These are phyloP conservation scores for Sporothrix euskadiensis DNA, from an alignment of 2,329 filamentous ascomycete species.

Conservation along the genomic window DNA sequence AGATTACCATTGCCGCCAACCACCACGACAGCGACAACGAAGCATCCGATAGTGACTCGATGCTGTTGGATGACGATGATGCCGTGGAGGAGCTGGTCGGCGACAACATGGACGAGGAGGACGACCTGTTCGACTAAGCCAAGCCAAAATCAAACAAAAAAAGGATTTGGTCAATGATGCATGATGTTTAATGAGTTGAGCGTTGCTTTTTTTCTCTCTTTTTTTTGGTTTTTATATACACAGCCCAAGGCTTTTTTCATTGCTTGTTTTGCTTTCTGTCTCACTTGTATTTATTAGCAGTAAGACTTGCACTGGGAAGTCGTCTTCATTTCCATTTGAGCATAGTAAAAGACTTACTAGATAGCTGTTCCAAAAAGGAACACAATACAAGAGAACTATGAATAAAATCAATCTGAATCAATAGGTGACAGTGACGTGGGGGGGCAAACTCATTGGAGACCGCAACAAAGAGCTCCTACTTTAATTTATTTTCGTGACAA, in stretches of 20 bases:
- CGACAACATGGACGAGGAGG: slow-evolving; percentile 63
- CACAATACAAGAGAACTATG: neutral
- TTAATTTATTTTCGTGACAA: neutral
- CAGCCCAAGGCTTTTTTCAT: neutral
- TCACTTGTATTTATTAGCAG: neutral
- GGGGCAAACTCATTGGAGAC: no score
- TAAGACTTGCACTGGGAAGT: neutral
- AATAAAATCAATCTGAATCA: neutral
- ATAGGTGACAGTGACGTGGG: neutral
- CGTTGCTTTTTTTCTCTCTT: neutral
- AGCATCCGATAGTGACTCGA: slow-evolving; percentile 59
- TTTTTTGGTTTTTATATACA: neutral
- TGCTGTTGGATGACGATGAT: slow-evolving; percentile 68
- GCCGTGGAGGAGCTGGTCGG: slow-evolving; percentile 67
- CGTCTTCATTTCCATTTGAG: neutral
- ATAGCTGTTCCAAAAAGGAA: neutral
- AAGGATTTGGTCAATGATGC: neutral
- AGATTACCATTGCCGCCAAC: slow-evolving; percentile 80
- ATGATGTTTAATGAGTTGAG: neutral
- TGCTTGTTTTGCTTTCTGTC: neutral
- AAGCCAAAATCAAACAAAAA: no score
- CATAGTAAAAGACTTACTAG: no score
- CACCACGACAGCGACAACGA: slow-evolving; percentile 61
- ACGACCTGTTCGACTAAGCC: slow-evolving; percentile 39
- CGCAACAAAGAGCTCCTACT: no score